Conservation (phyloP, 2,329 filamentous ascomycete genomes). For the Botryosphaeria dothidea region DNA sequence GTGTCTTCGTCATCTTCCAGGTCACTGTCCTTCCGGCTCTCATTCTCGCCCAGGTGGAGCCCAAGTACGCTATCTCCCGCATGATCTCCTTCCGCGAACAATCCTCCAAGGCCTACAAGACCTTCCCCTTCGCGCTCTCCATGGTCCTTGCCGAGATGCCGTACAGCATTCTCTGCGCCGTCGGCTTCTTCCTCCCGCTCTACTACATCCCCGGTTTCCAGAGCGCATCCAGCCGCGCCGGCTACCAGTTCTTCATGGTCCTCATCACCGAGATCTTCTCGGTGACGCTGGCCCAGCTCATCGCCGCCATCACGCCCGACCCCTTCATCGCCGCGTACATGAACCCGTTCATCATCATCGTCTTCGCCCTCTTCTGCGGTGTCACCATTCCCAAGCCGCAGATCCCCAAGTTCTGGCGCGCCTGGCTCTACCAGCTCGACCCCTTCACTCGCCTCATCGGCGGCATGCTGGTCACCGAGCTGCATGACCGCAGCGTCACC, state of each 20-base stretch:
- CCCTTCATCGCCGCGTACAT: conserved; percentile 77
- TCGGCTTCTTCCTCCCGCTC: conserved; percentile 77
- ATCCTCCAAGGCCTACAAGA: conserved; percentile 81
- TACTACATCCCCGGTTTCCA: conserved; percentile 84
- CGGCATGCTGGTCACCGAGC: conserved; percentile 76
- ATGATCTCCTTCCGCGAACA: conserved; percentile 85
- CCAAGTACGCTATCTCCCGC: conserved; percentile 78
- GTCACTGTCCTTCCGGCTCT: conserved; percentile 80
- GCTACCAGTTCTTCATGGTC: conserved; percentile 85
- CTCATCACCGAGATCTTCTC: conserved; percentile 83
- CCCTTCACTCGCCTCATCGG: conserved; percentile 81
- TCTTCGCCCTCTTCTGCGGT: conserved; percentile 83
- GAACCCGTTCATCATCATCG: conserved; percentile 81
- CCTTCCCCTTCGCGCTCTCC: conserved; percentile 73
- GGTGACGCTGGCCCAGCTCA: conserved; percentile 71
- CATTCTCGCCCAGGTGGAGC: conserved; percentile 80
- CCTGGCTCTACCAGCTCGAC: conserved; percentile 80
- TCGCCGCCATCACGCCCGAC: conserved; percentile 75
- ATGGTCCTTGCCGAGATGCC: conserved; percentile 85
- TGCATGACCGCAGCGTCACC: conserved; percentile 64
- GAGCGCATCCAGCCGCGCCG: conserved; percentile 63
- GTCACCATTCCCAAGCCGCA: conserved; percentile 77
- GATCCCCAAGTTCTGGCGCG: conserved; percentile 77
- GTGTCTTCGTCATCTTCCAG: conserved; percentile 89
- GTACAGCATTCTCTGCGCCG: conserved; percentile 77